Evolutionary conservation across 2,329 filamentous ascomycete species (phyloP), one percentile per base, ranked within the genome.

Genomic region (Xylaria sp.): DNA sequence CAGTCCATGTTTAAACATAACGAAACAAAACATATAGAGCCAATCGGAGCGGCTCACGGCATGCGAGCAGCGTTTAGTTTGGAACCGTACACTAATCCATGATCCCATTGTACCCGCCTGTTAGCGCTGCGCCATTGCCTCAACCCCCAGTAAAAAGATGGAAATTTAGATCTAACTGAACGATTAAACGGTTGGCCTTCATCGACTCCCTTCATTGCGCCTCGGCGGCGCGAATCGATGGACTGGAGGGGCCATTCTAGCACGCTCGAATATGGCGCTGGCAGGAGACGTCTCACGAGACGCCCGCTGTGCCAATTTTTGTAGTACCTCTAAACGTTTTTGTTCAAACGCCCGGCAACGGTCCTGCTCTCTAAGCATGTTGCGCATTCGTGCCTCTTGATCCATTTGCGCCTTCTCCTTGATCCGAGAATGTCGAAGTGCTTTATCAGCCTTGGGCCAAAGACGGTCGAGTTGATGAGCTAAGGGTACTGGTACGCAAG

Each of bases 311-410:
- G 76, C 74, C 30, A 87, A 68, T 46, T 80, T 80, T 23, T 78
- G 78, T 23, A 83, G 76, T 2, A 85, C 85, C 68, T 85, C 82
- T 46, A 78, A 78, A 48, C 86, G 81, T 69, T 76, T 82, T 61
- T 74, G 68, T 74, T 88, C 86, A 72, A 89, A 89, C 0, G 76
- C 66, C 7, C 80, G 79, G 62, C 84, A 87, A 57, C 83, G 81
- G 66, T 83, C 81, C 34, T 84, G 78, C 76, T 89, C 87, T 34
- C 76, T 73, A 15, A 82, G 80, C 43, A 86, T 78, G 53, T 78
- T 74, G n/a, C 66, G 73, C 70, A 77, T 73, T 25, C 87, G 82
- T 65, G 81, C 77, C 7, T 80, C 75, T 20, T 82, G 76, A 46
- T 89, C 86, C 10, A 77, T 75, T 50, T 81, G 78, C 34, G 84